Evolutionary conservation across 139 green algal genomes (phyloP).

Genomic region (Coelastrella sp.): DNA sequence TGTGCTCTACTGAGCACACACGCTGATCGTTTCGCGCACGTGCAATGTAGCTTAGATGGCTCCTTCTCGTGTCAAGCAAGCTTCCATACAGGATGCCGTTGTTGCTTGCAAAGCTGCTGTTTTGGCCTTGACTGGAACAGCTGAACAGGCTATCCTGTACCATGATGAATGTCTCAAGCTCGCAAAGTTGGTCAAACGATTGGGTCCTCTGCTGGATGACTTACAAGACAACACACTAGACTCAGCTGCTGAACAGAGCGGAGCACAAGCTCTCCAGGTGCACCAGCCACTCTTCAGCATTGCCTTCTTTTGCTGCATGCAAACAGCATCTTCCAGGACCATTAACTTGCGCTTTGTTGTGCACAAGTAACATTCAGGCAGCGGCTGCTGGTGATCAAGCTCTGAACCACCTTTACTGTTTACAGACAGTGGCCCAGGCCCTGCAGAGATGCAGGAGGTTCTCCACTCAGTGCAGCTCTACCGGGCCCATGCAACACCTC

Average conservation of each 20-base stretch:
- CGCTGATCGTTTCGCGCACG: too few species aligned
- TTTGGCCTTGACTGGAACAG: not conserved
- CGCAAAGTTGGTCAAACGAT: not conserved
- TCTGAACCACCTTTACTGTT: not conserved
- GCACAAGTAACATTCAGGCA: not conserved
- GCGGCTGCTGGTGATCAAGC: not conserved
- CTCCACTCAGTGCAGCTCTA: not conserved
- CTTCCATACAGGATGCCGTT: not conserved
- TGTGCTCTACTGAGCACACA: too few species aligned
- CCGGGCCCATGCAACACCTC: not conserved
- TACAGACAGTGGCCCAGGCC: not conserved
- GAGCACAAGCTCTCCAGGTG: not conserved
- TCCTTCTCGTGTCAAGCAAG: not conserved
- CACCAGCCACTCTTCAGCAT: not conserved
- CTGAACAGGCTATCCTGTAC: not conserved
- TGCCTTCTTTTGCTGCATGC: not conserved
- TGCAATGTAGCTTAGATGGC: not conserved
- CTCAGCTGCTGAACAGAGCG: not conserved
- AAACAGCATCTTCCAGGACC: not conserved
- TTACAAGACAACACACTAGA: not conserved
- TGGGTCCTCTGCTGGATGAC: conserved; percentile 17
- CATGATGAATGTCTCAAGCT: not conserved
- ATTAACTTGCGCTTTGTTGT: not conserved
- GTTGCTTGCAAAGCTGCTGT: not conserved
- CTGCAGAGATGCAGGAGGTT: conserved; percentile 9